Evolutionary conservation across 1,284 basidiomycete genomes (phyloP), one percentile per base, ranked within the genome.

Genomic region (Peniophora sp.): DNA sequence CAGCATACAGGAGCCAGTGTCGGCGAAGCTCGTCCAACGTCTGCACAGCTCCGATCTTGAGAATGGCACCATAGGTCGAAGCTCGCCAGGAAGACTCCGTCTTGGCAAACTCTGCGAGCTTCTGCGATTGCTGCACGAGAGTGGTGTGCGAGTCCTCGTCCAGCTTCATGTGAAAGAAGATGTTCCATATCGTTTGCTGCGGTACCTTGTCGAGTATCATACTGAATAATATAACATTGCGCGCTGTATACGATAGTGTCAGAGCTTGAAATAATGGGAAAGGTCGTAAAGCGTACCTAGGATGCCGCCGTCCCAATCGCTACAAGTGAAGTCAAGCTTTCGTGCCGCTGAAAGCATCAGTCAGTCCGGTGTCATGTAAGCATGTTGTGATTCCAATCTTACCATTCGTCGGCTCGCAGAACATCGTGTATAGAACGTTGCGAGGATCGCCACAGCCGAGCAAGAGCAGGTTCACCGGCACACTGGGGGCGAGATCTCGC

Each of bases 371-470:
- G 5, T 32, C 27, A 32, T 32, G 27, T n/a, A n/a, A n/a, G n/a
- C n/a, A 32, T 32, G 5, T 5, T 5, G 27, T 6, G 27, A 32
- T 5, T 32, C 5, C 27, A 6, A 12, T 54, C 41, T 39, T 58
- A 39, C 2, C 19, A 24, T 43, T 34, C 9, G 34, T 20, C 22
- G 32, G 46, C 48, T 19, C 43, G 48, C 32, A 57, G 43, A 47
- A 63, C 9, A 75, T 51, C 0, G 81, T 81, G 57, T 75, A 78
- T 14, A 83, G 52, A 17, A 82, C 70, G 52, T 69, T 76, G 25
- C 79, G 65, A 17, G 74, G 72, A 57, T 83, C 81, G 17, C 79
- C 79, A 57, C 78, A 82, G 10, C 72, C 79, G 35, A 81, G 62
- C 16, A 79, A 68, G n/a, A 83, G 65, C 25, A 80, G 61, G 36